Percentiles rank a stretch among this genome's conserved stretches.
Conservation (phyloP, 2,329 filamentous ascomycete species). For the Metarhizium humberi region DNA sequence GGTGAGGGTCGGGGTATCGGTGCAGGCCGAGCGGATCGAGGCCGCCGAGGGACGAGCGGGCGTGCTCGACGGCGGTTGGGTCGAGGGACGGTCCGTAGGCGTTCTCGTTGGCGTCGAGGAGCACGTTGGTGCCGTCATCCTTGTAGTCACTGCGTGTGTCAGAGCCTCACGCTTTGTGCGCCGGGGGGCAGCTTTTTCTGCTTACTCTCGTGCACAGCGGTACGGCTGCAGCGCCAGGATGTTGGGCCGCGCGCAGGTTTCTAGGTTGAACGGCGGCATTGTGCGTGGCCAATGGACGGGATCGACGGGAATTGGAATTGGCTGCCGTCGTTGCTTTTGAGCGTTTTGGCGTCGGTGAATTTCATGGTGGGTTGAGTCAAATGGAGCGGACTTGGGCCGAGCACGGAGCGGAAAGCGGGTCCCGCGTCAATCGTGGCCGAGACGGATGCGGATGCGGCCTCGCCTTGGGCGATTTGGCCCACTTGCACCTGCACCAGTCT, state of each 20-base stretch:
- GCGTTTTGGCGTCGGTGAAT: background rate
- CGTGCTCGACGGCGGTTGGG: conserved; percentile 33
- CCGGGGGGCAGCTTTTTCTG: conserved; percentile 9
- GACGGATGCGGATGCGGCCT: too few relatives aligned
- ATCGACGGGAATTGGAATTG: background rate
- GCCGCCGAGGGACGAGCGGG: conserved; percentile 27
- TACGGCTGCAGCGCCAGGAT: conserved; percentile 71
- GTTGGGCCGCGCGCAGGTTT: conserved; percentile 67
- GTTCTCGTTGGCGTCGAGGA: conserved; percentile 97
- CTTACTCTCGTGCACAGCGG: conserved; percentile 73
- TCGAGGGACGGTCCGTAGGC: conserved; percentile 78
- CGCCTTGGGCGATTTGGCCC: too few relatives aligned
- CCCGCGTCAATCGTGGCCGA: background rate
- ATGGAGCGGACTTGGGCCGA: background rate
- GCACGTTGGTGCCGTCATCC: conserved; percentile 89
- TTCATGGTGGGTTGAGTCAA: background rate
- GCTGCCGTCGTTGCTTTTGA: background rate
- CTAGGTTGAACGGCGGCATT: conserved; percentile 61
- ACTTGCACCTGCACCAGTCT: too few relatives aligned
- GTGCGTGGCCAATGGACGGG: conserved; percentile 2
- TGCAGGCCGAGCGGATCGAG: conserved; percentile 75
- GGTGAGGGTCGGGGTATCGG: conserved; percentile 95
- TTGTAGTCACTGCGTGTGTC: conserved; percentile 74
- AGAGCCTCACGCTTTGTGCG: background rate
- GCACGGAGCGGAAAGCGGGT: background rate